Evolutionary conservation across 163 green algal species (phyloP).

Genomic region (Chlorella variabilis): DNA sequence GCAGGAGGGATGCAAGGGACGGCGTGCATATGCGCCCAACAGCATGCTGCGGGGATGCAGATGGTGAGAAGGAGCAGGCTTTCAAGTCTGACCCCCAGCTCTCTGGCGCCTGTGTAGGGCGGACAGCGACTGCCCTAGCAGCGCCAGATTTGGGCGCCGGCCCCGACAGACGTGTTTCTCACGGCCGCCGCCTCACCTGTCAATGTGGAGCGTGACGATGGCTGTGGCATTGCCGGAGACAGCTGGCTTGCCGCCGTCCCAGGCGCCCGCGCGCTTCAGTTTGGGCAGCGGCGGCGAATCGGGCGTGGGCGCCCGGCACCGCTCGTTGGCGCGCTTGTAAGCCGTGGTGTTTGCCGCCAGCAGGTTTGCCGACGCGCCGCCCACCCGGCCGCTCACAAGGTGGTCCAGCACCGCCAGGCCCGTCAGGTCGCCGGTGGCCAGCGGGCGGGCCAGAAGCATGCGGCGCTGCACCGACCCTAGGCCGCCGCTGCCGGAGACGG

Average conservation of each 20-base stretch:
- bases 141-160: too few relatives aligned
- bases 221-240: slow-evolving; percentile 8
- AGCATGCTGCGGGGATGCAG: too few relatives aligned
- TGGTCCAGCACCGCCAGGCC: slow-evolving; percentile 6
- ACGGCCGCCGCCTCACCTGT: not conserved
- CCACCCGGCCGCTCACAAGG: not conserved
- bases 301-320: not conserved
- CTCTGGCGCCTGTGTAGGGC: too few relatives aligned
- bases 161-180: not conserved
- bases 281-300: not conserved
- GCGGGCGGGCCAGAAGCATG: not conserved
- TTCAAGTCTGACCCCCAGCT: too few relatives aligned
- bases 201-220: slow-evolving; percentile 4
- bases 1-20: too few relatives aligned
- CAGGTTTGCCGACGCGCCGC: not conserved
- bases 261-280: slow-evolving; percentile 2
- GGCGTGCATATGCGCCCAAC: too few relatives aligned
- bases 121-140: too few relatives aligned
- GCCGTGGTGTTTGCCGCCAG: not conserved
- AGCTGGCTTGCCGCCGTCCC: not conserved
- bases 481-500: not conserved
- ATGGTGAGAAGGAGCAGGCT: too few relatives aligned
- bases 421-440: not conserved
- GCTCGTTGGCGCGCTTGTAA: not conserved
- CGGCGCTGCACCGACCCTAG: slow-evolving; percentile 12